Evolutionary conservation across 139 green algal species (phyloP).

Genomic region (Closterium sp.): DNA sequence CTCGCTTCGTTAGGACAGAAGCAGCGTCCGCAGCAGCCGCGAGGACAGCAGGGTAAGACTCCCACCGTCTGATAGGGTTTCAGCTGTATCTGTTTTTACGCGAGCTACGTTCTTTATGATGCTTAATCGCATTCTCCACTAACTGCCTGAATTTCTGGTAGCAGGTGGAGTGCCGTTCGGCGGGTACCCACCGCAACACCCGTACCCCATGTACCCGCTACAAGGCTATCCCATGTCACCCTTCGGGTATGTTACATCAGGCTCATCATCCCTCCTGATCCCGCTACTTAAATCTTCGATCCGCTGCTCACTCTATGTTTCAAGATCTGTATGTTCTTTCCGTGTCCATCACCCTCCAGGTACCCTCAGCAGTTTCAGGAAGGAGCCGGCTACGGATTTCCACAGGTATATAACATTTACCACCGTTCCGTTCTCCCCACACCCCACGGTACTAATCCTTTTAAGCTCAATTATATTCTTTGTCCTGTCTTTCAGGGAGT

Average conservation of each 20-base stretch:
- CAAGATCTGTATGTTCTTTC: neutral
- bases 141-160: neutral
- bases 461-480: neutral
- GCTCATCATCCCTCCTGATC: neutral
- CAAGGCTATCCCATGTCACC: neutral
- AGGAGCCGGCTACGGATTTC: neutral
- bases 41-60: constrained; percentile 7
- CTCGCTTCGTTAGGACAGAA: constrained; percentile 40
- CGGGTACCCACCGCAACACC: neutral
- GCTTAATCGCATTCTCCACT: neutral
- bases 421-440: neutral
- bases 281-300: no score
- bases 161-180: neutral
- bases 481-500: neutral
- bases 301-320: no score
- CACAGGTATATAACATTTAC: neutral
- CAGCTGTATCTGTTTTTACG: neutral
- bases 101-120: neutral
- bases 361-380: neutral
- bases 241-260: neutral
- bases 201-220: neutral
- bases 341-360: neutral
- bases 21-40: constrained; percentile 29
- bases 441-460: neutral
- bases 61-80: neutral